Percentiles rank a stretch among this genome's conserved stretches.
These are phyloP conservation scores for Perkinsus olseni DNA, from an alignment of 169 alveolate species.

Conservation along the genomic window DNA sequence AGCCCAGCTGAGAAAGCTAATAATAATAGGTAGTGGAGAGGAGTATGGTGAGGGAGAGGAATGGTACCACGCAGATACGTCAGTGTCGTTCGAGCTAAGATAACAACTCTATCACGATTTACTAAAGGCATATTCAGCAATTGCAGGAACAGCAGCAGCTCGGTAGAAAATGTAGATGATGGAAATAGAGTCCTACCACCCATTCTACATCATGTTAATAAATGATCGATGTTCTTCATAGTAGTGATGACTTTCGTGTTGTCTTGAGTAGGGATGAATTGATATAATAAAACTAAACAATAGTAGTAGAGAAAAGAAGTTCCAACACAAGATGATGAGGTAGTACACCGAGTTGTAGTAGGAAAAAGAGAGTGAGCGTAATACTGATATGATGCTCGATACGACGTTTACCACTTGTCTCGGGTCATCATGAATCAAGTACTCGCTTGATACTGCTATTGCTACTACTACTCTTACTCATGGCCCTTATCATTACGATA, in stretches of 20 bases:
- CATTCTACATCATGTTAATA: too few relatives aligned
- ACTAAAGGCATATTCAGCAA: not conserved
- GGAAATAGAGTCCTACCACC: too few relatives aligned
- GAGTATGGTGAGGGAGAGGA: not conserved
- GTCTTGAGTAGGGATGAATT: too few relatives aligned
- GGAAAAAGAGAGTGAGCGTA: not conserved
- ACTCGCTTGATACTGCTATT: not conserved
- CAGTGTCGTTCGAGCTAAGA: not conserved
- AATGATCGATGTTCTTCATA: too few relatives aligned
- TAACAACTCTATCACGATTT: not conserved
- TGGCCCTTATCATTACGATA: not conserved
- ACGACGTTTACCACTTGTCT: not conserved
- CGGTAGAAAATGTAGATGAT: too few relatives aligned
- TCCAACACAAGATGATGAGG: not conserved
- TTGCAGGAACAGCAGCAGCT: too few relatives aligned
- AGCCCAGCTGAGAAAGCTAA: not conserved
- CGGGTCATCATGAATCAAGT: not conserved
- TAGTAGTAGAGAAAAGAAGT: too few relatives aligned
- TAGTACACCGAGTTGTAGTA: not conserved
- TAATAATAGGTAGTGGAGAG: not conserved
- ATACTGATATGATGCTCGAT: constrained; percentile 1
- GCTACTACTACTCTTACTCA: not conserved
- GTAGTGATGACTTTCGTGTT: too few relatives aligned
- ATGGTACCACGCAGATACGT: not conserved
- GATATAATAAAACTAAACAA: too few relatives aligned